Conservation (phyloP, 805 yeast genomes). For the Candida pseudoglaebosa region DNA sequence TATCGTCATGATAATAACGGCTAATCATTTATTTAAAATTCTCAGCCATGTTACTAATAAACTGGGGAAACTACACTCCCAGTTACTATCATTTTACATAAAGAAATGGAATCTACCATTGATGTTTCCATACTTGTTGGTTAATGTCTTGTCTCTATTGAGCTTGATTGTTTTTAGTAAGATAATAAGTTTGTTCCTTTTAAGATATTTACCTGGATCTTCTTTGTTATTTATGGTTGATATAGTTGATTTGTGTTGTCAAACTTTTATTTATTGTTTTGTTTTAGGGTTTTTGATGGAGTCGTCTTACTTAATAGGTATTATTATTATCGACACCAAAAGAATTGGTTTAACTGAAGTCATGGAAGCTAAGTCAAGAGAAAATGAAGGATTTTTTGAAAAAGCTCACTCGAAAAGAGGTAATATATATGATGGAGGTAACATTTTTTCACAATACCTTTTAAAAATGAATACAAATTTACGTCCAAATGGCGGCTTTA, state of each 20-base stretch:
- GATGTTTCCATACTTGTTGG: not conserved
- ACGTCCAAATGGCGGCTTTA: slow-evolving; percentile 18
- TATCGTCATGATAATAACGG: slow-evolving; percentile 24
- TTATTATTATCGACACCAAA: slow-evolving; percentile 63
- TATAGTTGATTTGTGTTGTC: slow-evolving; percentile 6
- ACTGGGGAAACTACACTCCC: slow-evolving; percentile 8
- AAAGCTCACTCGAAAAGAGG: slow-evolving; percentile 1
- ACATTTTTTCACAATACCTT: slow-evolving; percentile 22
- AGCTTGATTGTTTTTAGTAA: not conserved
- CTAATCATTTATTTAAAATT: slow-evolving; percentile 25
- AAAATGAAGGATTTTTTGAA: slow-evolving; percentile 8
- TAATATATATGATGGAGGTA: slow-evolving; percentile 18
- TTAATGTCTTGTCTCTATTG: not conserved
- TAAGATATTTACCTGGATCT: not conserved
- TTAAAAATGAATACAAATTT: slow-evolving; percentile 13
- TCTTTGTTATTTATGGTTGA: not conserved
- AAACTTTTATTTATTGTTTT: slow-evolving; percentile 38
- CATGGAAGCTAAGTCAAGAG: slow-evolving; percentile 20
- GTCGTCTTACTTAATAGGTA: slow-evolving; percentile 59
- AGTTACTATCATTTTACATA: slow-evolving; percentile 5
- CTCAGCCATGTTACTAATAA: slow-evolving; percentile 26
- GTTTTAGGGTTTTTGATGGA: slow-evolving; percentile 58
- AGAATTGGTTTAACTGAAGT: slow-evolving; percentile 60
- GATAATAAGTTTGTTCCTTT: not conserved
- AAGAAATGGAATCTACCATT: slow-evolving; percentile 8